Base-by-base conservation (phyloP, 495 filamentous ascomycete genomes). In the Tuber indicum region DNA sequence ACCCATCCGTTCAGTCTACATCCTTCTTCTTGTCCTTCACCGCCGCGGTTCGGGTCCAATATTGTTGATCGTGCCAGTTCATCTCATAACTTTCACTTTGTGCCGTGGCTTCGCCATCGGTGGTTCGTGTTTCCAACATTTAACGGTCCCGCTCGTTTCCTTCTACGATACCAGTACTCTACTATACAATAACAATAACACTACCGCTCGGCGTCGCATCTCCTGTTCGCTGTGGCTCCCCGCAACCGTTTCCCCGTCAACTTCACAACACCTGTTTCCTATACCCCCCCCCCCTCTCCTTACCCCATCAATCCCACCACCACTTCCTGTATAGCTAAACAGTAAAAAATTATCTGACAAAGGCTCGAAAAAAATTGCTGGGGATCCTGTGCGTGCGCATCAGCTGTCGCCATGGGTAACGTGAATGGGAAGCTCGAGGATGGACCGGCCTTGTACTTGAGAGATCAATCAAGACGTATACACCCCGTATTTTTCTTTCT, bases 401-500 rank as follows among this genome's bases (percentile, higher is more conserved):
- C 78, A 72, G 73, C 47, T 72, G 73, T 78, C 72, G 82, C 80
- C 75, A 99, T 99, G 96, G 96, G 96, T 78, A 94, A 92, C 87
- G 92, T 98, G 85, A 92, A 89, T 85, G 98, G 94, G 87, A 91
- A 90, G 85, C 90, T 91, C 78, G 95, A 98, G 83, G 94, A 97
- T 86, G 92, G 92, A 83, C 89, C 91, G 78, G 87, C 88, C 82
- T 85, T 98, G 84, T 94, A 92, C 84, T 88, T 98, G 84, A 91
- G 92, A 86, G 94, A 99, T 84, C 96, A 98, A 86, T 92, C 87
- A 83, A 90, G 93, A 87, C 90, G 95, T 98, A 74, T 77, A 81
- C 71, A 77, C 77, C 66, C 82, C 74, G 32, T 52, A 72, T 76
- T 76, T 44, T 70, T 76, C 71, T 71, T 72, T 74, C 76, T 73